These are phyloP conservation scores for Sporisorium scitamineum DNA, from an alignment of 1,284 basidiomycete genomes.

Conservation along the genomic window DNA sequence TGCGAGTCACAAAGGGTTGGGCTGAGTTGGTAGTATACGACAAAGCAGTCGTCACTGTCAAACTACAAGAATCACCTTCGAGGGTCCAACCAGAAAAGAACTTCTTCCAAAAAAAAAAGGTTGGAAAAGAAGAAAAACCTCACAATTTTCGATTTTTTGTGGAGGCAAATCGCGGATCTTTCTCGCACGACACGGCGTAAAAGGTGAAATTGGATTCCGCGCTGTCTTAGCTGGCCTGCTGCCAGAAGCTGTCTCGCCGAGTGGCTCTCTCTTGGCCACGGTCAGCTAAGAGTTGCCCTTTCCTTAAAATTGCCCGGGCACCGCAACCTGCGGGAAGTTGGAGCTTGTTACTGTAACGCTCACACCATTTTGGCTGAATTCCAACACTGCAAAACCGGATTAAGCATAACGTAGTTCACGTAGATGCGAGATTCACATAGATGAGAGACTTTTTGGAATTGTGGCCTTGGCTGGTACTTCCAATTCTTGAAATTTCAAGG, in stretches of 20 bases:
- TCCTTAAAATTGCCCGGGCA: background rate
- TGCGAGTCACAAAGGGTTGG: too few species aligned
- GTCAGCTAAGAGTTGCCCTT: too few species aligned
- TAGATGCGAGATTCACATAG: too few species aligned
- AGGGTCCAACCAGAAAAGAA: slow-evolving; percentile 1
- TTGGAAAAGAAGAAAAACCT: slow-evolving; percentile 3
- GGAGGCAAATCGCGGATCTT: background rate
- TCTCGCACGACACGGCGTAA: slow-evolving; percentile 1
- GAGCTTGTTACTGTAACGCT: too few species aligned
- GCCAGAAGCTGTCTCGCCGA: slow-evolving; percentile 1
- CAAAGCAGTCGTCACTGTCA: background rate
- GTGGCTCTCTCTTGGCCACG: background rate
- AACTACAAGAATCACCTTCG: background rate
- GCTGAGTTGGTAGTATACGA: too few species aligned
- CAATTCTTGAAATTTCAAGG: too few species aligned
- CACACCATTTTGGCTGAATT: background rate
- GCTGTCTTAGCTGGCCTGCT: background rate
- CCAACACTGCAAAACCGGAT: background rate
- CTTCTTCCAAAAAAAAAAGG: slow-evolving; percentile 3
- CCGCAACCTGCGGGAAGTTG: background rate
- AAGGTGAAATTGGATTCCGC: background rate
- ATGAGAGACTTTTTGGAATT: too few species aligned
- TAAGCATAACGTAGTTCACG: background rate
- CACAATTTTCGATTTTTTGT: background rate
- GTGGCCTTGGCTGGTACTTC: too few species aligned